Conservation (phyloP, 2,329 filamentous ascomycete genomes). For the Ramichloridium luteum region DNA sequence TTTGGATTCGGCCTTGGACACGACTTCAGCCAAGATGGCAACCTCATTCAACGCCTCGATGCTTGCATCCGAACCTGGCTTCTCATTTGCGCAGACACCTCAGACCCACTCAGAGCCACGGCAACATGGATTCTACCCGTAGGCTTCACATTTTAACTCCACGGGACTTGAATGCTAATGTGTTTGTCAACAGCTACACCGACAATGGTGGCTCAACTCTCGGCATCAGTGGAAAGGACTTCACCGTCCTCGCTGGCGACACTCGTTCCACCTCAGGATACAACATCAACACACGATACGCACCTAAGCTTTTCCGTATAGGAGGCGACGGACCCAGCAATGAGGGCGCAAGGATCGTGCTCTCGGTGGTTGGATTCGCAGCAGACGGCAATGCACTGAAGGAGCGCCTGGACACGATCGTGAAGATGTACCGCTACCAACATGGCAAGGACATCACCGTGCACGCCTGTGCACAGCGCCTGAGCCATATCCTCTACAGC, state of each 20-base stretch:
- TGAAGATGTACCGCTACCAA: conserved; percentile 98
- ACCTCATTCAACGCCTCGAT: conserved; percentile 40
- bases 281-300: conserved; percentile 95
- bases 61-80: conserved; percentile 43
- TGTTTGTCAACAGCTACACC: conserved; percentile 56
- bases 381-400: conserved; percentile 89
- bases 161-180: background rate
- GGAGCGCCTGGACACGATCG: conserved; percentile 83
- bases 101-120: conserved; percentile 32
- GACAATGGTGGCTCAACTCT: conserved; percentile 96
- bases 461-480: conserved; percentile 83
- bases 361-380: conserved; percentile 91
- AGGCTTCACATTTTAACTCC: conserved; percentile 29
- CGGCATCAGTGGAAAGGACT: conserved; percentile 85
- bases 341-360: conserved; percentile 70
- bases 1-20: no score
- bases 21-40: conserved; percentile 35
- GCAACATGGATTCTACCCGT: conserved; percentile 90
- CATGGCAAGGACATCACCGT: conserved; percentile 95
- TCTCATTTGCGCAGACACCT: conserved; percentile 46
- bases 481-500: conserved; percentile 89
- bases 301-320: conserved; percentile 94
- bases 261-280: conserved; percentile 92
- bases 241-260: conserved; percentile 93
- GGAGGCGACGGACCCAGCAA: conserved; percentile 80